Evolutionary conservation across 1,284 basidiomycete species (phyloP).

Genomic region (Cutaneotrichosporon dermatis): DNA sequence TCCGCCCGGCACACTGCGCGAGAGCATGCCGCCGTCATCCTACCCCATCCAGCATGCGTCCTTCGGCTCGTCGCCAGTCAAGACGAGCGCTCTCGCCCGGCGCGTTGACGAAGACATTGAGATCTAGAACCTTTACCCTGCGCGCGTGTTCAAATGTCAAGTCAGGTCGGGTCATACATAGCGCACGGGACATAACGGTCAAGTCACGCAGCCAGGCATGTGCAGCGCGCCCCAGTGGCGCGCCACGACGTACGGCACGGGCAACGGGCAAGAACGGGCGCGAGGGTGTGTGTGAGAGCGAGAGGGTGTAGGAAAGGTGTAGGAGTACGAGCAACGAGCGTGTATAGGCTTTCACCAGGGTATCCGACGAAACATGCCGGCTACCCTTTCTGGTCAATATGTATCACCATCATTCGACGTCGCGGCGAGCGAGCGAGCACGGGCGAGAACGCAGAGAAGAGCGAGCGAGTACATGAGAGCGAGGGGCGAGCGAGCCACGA

Average conservation of each 20-base stretch:
- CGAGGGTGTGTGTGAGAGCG: background rate
- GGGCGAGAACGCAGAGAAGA: background rate
- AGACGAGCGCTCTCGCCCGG: conserved; percentile 41
- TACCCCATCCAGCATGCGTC: conserved; percentile 40
- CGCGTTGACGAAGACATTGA: conserved; percentile 41
- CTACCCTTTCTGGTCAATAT: conserved; percentile 2
- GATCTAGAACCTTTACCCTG: background rate
- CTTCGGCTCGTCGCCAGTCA: conserved; percentile 44
- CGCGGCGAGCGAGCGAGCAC: background rate
- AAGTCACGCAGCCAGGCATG: background rate
- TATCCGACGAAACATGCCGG: background rate
- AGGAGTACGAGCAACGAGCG: conserved; percentile 1
- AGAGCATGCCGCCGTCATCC: conserved; percentile 31
- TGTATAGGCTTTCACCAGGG: conserved; percentile 4
- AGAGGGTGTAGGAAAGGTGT: background rate
- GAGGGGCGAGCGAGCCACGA: background rate
- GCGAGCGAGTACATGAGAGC: background rate
- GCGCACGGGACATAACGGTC: background rate
- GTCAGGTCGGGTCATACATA: background rate
- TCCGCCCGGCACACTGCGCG: conserved; percentile 38
- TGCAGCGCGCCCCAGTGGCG: background rate
- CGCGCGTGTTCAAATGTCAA: background rate
- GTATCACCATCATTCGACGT: conserved; percentile 3
- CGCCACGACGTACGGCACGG: background rate
- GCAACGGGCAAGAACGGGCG: background rate